phyloP scores from a whole-genome alignment of 495 filamentous ascomycete genomes.

The Tuber brumale region DNA sequence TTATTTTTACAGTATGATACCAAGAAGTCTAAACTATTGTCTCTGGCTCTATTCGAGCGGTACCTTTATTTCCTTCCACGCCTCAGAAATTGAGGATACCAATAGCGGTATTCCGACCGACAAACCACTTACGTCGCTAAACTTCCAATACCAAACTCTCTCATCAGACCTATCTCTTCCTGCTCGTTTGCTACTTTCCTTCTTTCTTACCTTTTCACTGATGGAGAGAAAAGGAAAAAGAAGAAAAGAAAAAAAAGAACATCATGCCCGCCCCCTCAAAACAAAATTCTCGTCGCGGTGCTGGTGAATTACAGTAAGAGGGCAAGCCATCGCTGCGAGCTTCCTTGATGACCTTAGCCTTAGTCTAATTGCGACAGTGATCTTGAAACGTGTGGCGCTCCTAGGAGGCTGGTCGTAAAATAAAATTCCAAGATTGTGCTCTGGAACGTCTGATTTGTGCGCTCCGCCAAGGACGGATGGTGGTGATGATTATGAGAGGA shows the following conservation, averaged over 20 bases:
- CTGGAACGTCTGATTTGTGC: neutral
- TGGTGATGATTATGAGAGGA: neutral
- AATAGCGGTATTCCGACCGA: constrained; percentile 3
- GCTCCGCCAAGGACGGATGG: neutral
- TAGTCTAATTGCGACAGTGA: constrained; percentile 34
- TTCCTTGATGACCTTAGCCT: constrained; percentile 26
- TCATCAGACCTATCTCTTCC: neutral
- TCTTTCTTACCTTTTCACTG: neutral
- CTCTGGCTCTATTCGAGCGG: neutral
- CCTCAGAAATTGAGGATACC: neutral
- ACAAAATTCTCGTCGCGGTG: neutral
- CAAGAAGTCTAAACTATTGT: neutral
- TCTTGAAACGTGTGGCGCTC: constrained; percentile 39
- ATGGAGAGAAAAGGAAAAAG: neutral
- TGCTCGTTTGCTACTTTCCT: neutral
- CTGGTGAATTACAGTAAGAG: constrained; percentile 6
- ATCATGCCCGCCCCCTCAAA: neutral
- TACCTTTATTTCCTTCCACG: neutral
- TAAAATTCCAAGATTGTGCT: constrained; percentile 14
- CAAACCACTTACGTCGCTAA: neutral
- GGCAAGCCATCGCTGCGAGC: constrained; percentile 22
- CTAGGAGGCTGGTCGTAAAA: constrained; percentile 30
- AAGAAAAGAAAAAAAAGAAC: neutral
- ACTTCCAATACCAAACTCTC: neutral
- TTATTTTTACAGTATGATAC: neutral